Evolutionary conservation across 306 rosid genomes (phyloP).

Genomic region (Abrus precatorius): DNA sequence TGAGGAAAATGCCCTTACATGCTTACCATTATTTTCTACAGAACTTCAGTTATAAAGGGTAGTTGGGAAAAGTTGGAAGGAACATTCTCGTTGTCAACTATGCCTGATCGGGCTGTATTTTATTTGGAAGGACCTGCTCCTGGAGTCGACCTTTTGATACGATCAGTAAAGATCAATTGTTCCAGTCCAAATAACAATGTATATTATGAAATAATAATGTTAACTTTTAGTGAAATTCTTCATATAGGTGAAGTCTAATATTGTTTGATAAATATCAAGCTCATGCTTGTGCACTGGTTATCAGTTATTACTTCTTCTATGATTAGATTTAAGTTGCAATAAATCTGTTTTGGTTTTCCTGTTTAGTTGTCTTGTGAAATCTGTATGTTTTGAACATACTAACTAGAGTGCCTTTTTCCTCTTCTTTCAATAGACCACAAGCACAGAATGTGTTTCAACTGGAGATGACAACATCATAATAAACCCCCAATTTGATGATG

Average conservation of each 20-base stretch:
- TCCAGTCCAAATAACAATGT: conserved; percentile 56
- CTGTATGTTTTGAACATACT: conserved; percentile 27
- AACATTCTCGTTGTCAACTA: conserved; percentile 67
- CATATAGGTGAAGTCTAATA: conserved; percentile 12
- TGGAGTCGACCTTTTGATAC: conserved; percentile 77
- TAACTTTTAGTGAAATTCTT: conserved; percentile 25
- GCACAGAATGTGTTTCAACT: conserved; percentile 43
- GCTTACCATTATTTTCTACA: conserved; percentile 54
- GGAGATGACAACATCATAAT: conserved; percentile 68
- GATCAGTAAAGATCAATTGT: conserved; percentile 67
- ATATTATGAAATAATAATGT: conserved; percentile 54
- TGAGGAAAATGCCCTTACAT: conserved; percentile 27
- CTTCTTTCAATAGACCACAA: conserved; percentile 53
- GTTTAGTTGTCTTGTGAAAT: conserved; percentile 26
- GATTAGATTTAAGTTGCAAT: conserved; percentile 27
- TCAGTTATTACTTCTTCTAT: conserved; percentile 34
- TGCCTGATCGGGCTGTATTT: conserved; percentile 70
- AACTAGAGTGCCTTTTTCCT: conserved; percentile 14
- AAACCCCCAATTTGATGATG: conserved; percentile 87
- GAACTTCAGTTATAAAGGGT: conserved; percentile 71
- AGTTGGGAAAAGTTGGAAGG: conserved; percentile 89
- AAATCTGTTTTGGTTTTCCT: conserved; percentile 29
- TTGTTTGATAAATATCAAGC: conserved; percentile 18
- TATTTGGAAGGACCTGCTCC: conserved; percentile 96
- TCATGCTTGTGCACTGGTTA: conserved; percentile 4